A percentile compares a stretch with the other conserved stretches of the same genome.
Conservation (phyloP, 2,329 filamentous ascomycete species). For the Emergomyces orientalis region DNA sequence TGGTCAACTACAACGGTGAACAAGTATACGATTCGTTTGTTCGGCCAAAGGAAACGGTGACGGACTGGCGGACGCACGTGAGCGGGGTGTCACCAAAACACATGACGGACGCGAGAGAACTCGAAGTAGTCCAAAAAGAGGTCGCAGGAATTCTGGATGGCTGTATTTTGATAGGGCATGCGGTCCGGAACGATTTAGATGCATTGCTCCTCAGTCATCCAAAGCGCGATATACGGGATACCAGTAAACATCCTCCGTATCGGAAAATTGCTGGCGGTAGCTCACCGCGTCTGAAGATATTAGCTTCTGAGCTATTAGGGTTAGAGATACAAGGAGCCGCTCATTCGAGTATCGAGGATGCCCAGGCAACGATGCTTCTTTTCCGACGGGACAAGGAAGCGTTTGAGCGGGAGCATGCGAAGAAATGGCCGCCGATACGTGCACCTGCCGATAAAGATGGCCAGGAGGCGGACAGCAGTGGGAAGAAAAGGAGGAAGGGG, state of each 20-base stretch:
- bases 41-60: slow-evolving; percentile 64
- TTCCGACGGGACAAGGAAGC: slow-evolving; percentile 73
- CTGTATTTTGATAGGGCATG: slow-evolving; percentile 72
- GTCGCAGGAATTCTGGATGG: slow-evolving; percentile 60
- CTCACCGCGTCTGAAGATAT: slow-evolving; percentile 45
- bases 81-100: slow-evolving; percentile 70
- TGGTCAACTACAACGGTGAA: slow-evolving; percentile 87
- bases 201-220: slow-evolving; percentile 73
- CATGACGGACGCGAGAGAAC: slow-evolving; percentile 59
- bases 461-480: slow-evolving; percentile 24
- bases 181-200: slow-evolving; percentile 65
- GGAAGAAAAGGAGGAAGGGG: slow-evolving; percentile 39
- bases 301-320: slow-evolving; percentile 50
- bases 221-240: slow-evolving; percentile 70
- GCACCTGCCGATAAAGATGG: slow-evolving; percentile 18
- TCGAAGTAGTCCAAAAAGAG: slow-evolving; percentile 66
- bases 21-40: slow-evolving; percentile 95
- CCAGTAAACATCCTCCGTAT: slow-evolving; percentile 66
- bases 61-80: slow-evolving; percentile 81
- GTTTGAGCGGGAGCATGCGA: slow-evolving; percentile 73
- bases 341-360: slow-evolving; percentile 63
- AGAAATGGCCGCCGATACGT: slow-evolving; percentile 48
- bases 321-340: slow-evolving; percentile 51
- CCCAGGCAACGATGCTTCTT: slow-evolving; percentile 78
- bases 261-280: slow-evolving; percentile 47